phyloP scores from a whole-genome alignment of 2,329 filamentous ascomycete genomes.

The Xylariaceae sp. region DNA sequence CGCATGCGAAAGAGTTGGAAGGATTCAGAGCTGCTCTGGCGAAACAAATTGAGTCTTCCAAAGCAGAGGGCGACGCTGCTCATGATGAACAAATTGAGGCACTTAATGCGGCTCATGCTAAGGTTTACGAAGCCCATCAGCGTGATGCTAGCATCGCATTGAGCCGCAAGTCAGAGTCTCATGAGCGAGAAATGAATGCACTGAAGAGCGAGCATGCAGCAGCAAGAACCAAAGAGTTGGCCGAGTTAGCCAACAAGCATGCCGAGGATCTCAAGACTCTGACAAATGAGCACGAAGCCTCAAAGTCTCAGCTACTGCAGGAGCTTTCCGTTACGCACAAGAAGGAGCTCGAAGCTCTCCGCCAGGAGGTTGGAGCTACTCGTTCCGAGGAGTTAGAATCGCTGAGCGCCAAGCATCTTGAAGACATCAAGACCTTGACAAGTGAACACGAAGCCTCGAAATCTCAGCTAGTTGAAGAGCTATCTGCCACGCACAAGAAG shows the following conservation, averaged over 20 bases:
- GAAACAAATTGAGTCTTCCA: slow-evolving; percentile 33
- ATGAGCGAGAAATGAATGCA: slow-evolving; percentile 27
- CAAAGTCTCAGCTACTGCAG: slow-evolving; percentile 16
- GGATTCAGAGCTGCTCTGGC: slow-evolving; percentile 30
- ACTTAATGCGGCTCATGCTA: slow-evolving; percentile 29
- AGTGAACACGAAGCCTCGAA: slow-evolving; percentile 21
- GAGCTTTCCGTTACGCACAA: slow-evolving; percentile 11
- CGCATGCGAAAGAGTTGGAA: slow-evolving; percentile 31
- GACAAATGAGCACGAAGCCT: slow-evolving; percentile 20
- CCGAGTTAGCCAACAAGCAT: slow-evolving; percentile 19
- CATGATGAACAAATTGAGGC: slow-evolving; percentile 30
- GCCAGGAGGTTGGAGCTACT: slow-evolving; percentile 18
- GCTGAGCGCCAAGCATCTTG: slow-evolving; percentile 15
- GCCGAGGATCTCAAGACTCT: slow-evolving; percentile 21
- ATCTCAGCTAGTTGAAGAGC: slow-evolving; percentile 15
- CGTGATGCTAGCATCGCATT: slow-evolving; percentile 28
- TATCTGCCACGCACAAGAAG: slow-evolving; percentile 5
- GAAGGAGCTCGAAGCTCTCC: slow-evolving; percentile 15
- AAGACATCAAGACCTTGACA: slow-evolving; percentile 21
- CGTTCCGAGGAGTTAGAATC: slow-evolving; percentile 25
- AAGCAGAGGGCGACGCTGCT: slow-evolving; percentile 29
- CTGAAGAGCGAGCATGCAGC: slow-evolving; percentile 28
- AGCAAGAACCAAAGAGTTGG: slow-evolving; percentile 21
- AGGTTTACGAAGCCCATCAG: slow-evolving; percentile 32
- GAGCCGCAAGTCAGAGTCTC: slow-evolving; percentile 27